Base-by-base conservation (phyloP, 139 green algal genomes). In the Chlorella sp. region DNA sequence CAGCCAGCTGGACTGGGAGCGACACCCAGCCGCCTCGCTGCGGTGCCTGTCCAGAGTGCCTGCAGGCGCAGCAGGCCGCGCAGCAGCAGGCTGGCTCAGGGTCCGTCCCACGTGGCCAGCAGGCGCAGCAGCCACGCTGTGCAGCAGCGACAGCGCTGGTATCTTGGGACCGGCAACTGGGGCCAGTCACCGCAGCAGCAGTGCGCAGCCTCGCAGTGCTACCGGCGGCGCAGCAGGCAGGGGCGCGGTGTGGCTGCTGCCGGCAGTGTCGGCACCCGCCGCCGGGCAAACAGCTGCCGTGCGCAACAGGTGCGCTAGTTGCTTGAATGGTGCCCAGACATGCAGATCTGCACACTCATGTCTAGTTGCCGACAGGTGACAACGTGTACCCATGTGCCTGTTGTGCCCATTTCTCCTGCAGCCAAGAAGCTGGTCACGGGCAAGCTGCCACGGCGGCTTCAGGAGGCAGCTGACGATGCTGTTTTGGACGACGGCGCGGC, bases 91-190 rank as follows among this genome's bases (percentile, higher is more conserved):
- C 20, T 62, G 32, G 23, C 11, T 1, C 55, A 3, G 30, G 32
- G 23, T 25, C 44, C 44, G 44, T 51, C 7, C 44, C 44, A 16
- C 9, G 44, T 51, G 69, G 69, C 36, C 69, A 75, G 69, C 25
- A 60, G 13, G 51, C 51, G 51, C 11, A 26, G 30, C 70, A 78
- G 70, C 25, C 15, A 38, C 56, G 76, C 7, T 82, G 76, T 39
- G 9, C 39, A 1, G 38, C 76, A 23, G 76, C 76, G 2, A 36
- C 76, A 17, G 76, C 57, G 1, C 57, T 82, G 26, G 36, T 39
- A 25, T 38, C 76, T 3, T 82, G 76, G 76, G 57, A 82, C 60
- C 23, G 76, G 16, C 76, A 82, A 60, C 76, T 82, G 38, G 76
- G 76, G 2, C 76, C 76, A n/a, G 76, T 82, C 76, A 82, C 76